These are phyloP conservation scores for Phytophthora boehmeriae DNA, from an alignment of 352 stramenopile genomes.

Conservation along the genomic window DNA sequence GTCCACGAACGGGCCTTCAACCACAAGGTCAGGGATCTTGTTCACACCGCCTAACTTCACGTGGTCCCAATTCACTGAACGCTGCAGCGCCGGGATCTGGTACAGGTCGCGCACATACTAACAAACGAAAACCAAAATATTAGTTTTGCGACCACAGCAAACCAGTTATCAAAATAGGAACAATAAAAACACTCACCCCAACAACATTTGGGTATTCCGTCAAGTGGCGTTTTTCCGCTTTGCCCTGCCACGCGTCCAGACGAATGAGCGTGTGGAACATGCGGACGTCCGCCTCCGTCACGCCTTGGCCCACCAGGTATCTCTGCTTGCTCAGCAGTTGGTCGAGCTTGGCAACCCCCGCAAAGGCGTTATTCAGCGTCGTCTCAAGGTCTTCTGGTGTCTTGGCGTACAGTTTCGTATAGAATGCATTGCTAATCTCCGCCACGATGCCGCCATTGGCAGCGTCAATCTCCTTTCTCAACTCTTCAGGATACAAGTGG, in stretches of 20 bases:
- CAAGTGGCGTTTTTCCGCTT: background rate
- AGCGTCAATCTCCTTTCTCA: slow-evolving; percentile 57
- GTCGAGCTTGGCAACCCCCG: background rate
- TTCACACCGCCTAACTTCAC: too few relatives aligned
- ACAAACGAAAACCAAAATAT: too few relatives aligned
- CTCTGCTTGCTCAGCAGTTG: background rate
- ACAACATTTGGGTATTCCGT: background rate
- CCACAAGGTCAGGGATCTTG: too few relatives aligned
- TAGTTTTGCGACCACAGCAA: too few relatives aligned
- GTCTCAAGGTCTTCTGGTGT: background rate
- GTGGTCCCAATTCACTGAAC: too few relatives aligned
- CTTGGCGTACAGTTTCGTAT: background rate
- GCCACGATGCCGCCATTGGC: slow-evolving; percentile 68
- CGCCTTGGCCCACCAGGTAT: background rate
- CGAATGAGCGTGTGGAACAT: background rate
- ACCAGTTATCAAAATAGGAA: too few relatives aligned
- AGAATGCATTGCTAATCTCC: slow-evolving; percentile 24
- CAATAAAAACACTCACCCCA: background rate
- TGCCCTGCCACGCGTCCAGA: background rate
- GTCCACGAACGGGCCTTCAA: too few relatives aligned
- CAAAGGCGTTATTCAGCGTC: background rate
- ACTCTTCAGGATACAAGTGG: slow-evolving; percentile 49
- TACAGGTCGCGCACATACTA: too few relatives aligned
- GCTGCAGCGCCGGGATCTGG: too few relatives aligned
- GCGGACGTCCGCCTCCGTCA: too few relatives aligned